Evolutionary conservation across 106 monocot genomes (phyloP).

Genomic region (Apostasia ramifera): DNA sequence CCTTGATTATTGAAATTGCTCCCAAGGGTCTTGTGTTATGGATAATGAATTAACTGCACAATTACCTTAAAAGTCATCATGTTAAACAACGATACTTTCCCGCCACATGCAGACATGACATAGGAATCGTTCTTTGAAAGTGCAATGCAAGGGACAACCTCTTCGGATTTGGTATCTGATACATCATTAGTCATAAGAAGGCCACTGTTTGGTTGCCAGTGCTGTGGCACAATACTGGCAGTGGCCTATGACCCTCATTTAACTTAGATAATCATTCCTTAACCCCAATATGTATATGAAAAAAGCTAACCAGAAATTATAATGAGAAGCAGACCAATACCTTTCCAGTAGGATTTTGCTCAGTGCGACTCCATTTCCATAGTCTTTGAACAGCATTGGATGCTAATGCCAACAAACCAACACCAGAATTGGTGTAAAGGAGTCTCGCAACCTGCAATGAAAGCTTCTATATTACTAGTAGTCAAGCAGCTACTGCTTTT

Average conservation of each 20-base stretch:
- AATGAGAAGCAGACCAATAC: constrained; percentile 5
- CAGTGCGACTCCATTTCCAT: constrained; percentile 56
- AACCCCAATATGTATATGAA: background rate
- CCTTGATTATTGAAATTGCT: background rate
- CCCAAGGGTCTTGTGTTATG: background rate
- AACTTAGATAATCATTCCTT: background rate
- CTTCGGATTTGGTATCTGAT: constrained; percentile 56
- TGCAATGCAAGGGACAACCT: constrained; percentile 78
- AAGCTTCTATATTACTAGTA: background rate
- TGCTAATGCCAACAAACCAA: constrained; percentile 48
- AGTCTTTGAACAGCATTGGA: constrained; percentile 41
- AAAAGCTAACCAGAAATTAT: background rate
- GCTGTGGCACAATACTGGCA: constrained; percentile 49
- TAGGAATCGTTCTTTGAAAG: constrained; percentile 81
- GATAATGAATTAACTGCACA: background rate
- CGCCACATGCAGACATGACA: constrained; percentile 84
- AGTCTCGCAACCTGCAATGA: constrained; percentile 31
- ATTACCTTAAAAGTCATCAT: constrained; percentile 81
- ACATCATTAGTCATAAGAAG: constrained; percentile 79
- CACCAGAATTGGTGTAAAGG: constrained; percentile 54
- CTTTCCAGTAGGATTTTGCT: constrained; percentile 35
- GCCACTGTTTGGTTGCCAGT: constrained; percentile 78
- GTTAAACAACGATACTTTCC: constrained; percentile 75
- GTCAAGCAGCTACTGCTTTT: too few species aligned
- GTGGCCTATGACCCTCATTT: constrained; percentile 40